These are phyloP conservation scores for Hypoxylon fuscum DNA, from an alignment of 495 filamentous ascomycete genomes.

Conservation along the genomic window DNA sequence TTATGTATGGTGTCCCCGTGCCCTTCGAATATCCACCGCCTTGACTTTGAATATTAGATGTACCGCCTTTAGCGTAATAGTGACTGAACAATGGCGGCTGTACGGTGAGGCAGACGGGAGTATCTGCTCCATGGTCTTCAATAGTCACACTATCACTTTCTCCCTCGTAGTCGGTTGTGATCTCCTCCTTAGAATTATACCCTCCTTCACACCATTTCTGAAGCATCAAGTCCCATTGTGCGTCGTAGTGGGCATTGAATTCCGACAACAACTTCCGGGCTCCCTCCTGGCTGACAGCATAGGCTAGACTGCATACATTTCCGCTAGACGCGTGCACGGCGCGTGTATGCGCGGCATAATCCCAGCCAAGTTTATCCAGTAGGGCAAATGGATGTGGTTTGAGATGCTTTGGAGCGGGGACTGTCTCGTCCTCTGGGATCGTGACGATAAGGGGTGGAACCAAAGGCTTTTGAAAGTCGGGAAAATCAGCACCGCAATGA, in stretches of 20 bases:
- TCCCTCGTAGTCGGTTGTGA: neutral
- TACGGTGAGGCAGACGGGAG: conserved; percentile 53
- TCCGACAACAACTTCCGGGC: conserved; percentile 54
- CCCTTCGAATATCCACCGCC: conserved; percentile 55
- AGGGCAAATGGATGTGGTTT: conserved; percentile 57
- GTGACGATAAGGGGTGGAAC: conserved; percentile 43
- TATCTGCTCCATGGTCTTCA: neutral
- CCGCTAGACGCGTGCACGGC: conserved; percentile 52
- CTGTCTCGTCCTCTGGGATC: conserved; percentile 50
- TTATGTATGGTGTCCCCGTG: conserved; percentile 55
- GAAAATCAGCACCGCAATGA: conserved; percentile 58
- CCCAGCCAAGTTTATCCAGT: conserved; percentile 46
- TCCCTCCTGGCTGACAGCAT: conserved; percentile 55
- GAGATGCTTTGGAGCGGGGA: conserved; percentile 51
- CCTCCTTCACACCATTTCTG: conserved; percentile 56
- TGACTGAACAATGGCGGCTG: conserved; percentile 61
- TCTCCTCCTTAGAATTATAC: conserved; percentile 9
- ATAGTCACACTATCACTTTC: neutral
- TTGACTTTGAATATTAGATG: conserved; percentile 55
- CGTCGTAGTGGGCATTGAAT: conserved; percentile 49
- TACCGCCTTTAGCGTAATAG: conserved; percentile 48
- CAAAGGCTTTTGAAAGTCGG: conserved; percentile 13
- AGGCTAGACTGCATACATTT: conserved; percentile 57
- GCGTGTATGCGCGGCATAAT: conserved; percentile 54
- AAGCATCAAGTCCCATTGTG: conserved; percentile 57